Percentiles rank a stretch among this genome's conserved stretches.
Conservation (phyloP, 2,329 filamentous ascomycete genomes). For the Coniochaeta hoffmannii region DNA sequence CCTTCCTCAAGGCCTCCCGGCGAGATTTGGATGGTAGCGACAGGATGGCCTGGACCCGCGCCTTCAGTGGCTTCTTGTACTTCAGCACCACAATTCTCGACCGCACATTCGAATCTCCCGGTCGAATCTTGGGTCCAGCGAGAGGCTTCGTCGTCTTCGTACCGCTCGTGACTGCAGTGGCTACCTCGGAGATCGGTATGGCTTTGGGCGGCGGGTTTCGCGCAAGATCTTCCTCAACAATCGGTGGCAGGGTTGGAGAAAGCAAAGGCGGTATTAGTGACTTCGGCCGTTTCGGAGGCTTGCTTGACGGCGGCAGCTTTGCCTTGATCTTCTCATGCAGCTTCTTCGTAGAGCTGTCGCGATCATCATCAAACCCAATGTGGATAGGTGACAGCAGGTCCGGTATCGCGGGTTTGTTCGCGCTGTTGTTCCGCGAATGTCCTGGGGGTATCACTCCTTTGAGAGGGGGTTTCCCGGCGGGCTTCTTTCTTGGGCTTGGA, state of each 20-base stretch:
- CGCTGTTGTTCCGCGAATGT: conserved; percentile 3
- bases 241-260: conserved; percentile 47
- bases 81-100: conserved; percentile 35
- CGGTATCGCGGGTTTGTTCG: conserved; percentile 35
- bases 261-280: conserved; percentile 39
- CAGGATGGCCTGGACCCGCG: conserved; percentile 38
- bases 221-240: conserved; percentile 40
- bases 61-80: conserved; percentile 38
- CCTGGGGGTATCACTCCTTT: conserved; percentile 24
- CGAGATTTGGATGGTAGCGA: conserved; percentile 33
- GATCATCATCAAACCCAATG: conserved; percentile 33
- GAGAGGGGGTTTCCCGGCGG: conserved; percentile 18
- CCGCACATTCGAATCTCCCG: neutral
- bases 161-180: too few relatives aligned
- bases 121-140: conserved; percentile 12
- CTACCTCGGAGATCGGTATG: conserved; percentile 18
- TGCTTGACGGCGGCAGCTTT: conserved; percentile 10
- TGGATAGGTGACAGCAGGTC: conserved; percentile 46
- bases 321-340: neutral
- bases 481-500: conserved; percentile 27
- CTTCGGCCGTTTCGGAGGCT: neutral
- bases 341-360: conserved; percentile 9
- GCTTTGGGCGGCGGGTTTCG: neutral
- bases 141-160: conserved; percentile 27
- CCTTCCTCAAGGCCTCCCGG: conserved; percentile 29